phyloP scores from a whole-genome alignment of 2,329 filamentous ascomycete genomes.

The Drechslera avenae region DNA sequence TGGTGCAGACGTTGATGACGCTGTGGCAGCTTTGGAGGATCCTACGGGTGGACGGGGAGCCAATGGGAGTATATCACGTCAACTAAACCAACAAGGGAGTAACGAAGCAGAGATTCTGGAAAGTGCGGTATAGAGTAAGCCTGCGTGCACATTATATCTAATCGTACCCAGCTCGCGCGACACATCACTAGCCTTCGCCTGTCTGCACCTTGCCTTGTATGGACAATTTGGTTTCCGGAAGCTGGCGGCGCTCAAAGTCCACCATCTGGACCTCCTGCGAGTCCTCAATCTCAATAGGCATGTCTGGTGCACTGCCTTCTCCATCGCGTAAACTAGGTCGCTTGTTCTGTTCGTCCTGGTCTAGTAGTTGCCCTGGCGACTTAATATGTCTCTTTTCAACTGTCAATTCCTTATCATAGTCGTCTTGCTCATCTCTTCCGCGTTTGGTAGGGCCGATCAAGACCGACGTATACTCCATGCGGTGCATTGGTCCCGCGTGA shows the following conservation, averaged over 20 bases:
- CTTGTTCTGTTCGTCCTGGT: not conserved
- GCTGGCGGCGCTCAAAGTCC: not conserved
- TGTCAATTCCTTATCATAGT: not conserved
- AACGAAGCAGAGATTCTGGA: conserved; percentile 28
- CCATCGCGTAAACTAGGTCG: not conserved
- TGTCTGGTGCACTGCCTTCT: conserved; percentile 20
- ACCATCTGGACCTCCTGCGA: conserved; percentile 26
- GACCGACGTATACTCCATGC: not conserved
- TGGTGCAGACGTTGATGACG: conserved; percentile 53
- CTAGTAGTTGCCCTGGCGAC: not conserved
- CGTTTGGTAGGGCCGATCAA: conserved; percentile 12
- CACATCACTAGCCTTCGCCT: too few relatives aligned
- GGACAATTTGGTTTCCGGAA: not conserved
- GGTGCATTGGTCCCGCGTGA: not conserved
- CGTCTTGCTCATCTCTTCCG: conserved; percentile 2
- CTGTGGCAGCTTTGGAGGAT: conserved; percentile 47
- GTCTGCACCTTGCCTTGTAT: not conserved
- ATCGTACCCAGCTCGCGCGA: too few relatives aligned
- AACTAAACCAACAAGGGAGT: conserved; percentile 33
- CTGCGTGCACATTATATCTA: too few relatives aligned
- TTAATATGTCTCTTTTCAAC: conserved; percentile 2
- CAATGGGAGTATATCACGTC: conserved; percentile 49
- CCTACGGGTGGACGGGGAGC: conserved; percentile 53
- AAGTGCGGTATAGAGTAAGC: conserved; percentile 37
- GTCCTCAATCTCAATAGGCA: conserved; percentile 36